Evolutionary conservation across 345 rosid genomes (phyloP).

Genomic region (Limnanthes douglasii): DNA sequence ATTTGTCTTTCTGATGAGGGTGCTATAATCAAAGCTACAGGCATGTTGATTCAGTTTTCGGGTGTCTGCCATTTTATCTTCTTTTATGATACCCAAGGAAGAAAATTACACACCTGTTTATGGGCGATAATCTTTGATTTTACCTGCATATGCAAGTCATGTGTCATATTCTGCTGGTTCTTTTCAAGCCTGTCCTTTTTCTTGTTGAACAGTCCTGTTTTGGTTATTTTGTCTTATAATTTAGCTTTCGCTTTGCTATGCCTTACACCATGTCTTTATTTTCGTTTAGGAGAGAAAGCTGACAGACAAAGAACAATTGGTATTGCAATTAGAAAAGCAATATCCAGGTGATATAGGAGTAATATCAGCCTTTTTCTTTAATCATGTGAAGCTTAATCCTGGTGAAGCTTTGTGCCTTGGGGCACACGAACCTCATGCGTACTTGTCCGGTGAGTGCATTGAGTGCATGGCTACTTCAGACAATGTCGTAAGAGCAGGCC

Average conservation of each 20-base stretch:
- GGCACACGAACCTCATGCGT: constrained; percentile 95
- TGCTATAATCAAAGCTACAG: too few relatives aligned
- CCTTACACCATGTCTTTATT: constrained; percentile 1
- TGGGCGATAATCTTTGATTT: too few relatives aligned
- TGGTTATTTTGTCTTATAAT: too few relatives aligned
- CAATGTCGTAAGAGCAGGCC: constrained; percentile 98
- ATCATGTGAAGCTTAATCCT: constrained; percentile 81
- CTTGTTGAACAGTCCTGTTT: too few relatives aligned
- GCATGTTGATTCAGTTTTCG: too few relatives aligned
- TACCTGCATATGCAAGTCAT: too few relatives aligned
- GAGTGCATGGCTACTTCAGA: constrained; percentile 99
- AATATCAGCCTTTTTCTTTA: constrained; percentile 70
- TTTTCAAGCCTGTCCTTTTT: neutral
- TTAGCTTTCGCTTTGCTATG: neutral
- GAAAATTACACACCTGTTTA: too few relatives aligned
- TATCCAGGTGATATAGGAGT: constrained; percentile 86
- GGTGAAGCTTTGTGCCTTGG: constrained; percentile 96
- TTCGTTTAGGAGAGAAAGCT: constrained; percentile 46
- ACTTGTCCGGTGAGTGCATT: constrained; percentile 71
- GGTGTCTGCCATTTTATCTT: too few relatives aligned
- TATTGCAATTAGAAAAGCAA: constrained; percentile 70
- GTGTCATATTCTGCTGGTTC: too few relatives aligned
- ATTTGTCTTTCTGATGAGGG: too few relatives aligned
- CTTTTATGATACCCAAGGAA: too few relatives aligned
- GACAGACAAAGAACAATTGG: constrained; percentile 77